A percentile compares a stretch with the other conserved stretches of the same genome.
These are phyloP conservation scores for Schwanniomyces etchellsii DNA, from an alignment of 1,139 yeast genomes.

Conservation along the genomic window DNA sequence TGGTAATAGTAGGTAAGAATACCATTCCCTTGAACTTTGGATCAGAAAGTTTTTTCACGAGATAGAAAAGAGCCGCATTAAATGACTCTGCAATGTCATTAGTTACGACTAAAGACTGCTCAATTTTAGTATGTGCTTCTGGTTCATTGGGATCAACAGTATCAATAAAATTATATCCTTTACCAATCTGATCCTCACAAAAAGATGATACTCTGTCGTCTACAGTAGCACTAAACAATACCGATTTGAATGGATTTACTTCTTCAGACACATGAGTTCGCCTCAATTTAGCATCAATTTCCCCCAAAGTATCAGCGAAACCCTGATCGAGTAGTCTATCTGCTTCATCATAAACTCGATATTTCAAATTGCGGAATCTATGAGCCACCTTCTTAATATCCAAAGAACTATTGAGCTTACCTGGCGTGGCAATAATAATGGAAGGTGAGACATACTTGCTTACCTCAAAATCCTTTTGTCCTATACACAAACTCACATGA, in stretches of 20 bases:
- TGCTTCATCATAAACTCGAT: slow-evolving; percentile 83
- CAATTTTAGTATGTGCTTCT: slow-evolving; percentile 74
- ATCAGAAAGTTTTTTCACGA: slow-evolving; percentile 24
- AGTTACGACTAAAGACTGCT: slow-evolving; percentile 56
- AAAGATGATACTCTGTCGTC: slow-evolving; percentile 60
- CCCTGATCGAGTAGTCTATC: slow-evolving; percentile 78
- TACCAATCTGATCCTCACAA: slow-evolving; percentile 62
- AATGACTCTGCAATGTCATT: slow-evolving; percentile 43
- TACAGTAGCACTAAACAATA: slow-evolving; percentile 86
- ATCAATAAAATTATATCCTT: slow-evolving; percentile 62
- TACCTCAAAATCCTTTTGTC: slow-evolving; percentile 16
- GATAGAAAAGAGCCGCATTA: slow-evolving; percentile 47
- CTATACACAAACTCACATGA: slow-evolving; percentile 27
- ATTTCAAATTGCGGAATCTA: slow-evolving; percentile 50
- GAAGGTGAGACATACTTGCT: slow-evolving; percentile 20
- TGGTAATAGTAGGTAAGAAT: slow-evolving; percentile 73
- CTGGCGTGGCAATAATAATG: slow-evolving; percentile 87
- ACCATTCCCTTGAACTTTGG: slow-evolving; percentile 67
- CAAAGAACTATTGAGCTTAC: slow-evolving; percentile 66
- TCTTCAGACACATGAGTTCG: slow-evolving; percentile 21
- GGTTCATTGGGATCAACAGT: slow-evolving; percentile 74
- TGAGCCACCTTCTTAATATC: slow-evolving; percentile 37
- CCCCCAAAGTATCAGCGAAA: slow-evolving; percentile 57
- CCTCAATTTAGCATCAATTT: slow-evolving; percentile 47
- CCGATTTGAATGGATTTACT: slow-evolving; percentile 42